These are phyloP conservation scores for Apiospora marii DNA, from an alignment of 2,329 filamentous ascomycete species.

Conservation along the genomic window DNA sequence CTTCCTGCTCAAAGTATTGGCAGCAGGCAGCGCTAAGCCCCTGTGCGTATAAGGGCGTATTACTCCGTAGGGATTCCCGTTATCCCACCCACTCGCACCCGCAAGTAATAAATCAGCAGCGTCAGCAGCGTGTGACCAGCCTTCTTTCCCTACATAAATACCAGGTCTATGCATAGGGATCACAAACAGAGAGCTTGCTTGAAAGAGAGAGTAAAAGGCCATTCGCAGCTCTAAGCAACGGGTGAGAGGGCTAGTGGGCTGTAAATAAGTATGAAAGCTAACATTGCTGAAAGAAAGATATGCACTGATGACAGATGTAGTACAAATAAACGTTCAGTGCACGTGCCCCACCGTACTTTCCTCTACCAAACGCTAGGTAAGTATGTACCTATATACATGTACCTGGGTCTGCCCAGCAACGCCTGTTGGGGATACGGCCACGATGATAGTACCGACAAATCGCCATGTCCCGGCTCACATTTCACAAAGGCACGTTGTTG, in stretches of 20 bases:
- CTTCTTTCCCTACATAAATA: too few relatives aligned
- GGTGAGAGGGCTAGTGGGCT: too few relatives aligned
- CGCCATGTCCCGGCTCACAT: neutral
- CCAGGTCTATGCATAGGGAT: too few relatives aligned
- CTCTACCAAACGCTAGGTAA: neutral
- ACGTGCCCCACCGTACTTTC: neutral
- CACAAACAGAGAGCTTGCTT: too few relatives aligned
- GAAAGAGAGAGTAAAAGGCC: too few relatives aligned
- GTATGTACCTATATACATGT: neutral
- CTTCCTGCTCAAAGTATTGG: neutral
- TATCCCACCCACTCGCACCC: neutral
- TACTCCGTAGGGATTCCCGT: neutral
- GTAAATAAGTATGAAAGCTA: neutral
- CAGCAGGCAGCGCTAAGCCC: neutral
- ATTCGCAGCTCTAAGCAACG: too few relatives aligned
- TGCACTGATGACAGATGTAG: neutral
- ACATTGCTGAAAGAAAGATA: too few relatives aligned
- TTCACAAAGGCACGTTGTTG: neutral
- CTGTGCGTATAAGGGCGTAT: neutral
- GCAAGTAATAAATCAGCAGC: neutral
- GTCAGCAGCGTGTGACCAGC: neutral
- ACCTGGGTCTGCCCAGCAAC: neutral
- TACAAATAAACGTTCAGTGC: slow-evolving; percentile 1
- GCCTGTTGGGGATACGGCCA: neutral
- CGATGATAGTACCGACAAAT: neutral